phyloP scores from a whole-genome alignment of 2,329 filamentous ascomycete genomes.

The Aspergillus versicolor region DNA sequence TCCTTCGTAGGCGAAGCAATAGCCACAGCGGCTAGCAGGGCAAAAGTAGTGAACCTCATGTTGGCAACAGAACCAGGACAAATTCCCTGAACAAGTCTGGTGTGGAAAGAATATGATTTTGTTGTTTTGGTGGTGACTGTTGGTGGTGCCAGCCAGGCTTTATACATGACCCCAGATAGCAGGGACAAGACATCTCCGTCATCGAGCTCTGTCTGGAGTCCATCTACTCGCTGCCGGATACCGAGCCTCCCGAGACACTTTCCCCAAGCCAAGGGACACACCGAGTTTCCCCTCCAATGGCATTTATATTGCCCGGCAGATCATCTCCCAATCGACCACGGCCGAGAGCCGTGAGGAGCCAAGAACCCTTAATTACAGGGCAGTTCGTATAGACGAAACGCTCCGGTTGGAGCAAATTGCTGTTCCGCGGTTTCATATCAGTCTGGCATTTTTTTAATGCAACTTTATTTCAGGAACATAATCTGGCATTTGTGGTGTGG shows the following conservation, averaged over 20 bases:
- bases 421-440: neutral
- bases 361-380: neutral
- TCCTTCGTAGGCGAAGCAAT: neutral
- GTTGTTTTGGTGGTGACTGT: neutral
- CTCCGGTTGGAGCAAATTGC: neutral
- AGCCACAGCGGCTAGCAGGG: neutral
- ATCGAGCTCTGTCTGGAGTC: neutral
- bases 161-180: neutral
- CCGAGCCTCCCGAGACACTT: neutral
- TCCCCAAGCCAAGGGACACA: neutral
- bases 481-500: too few species aligned
- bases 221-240: too few species aligned
- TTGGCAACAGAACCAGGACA: neutral
- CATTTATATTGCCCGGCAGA: neutral
- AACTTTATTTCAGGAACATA: too few species aligned
- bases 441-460: too few species aligned
- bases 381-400: neutral
- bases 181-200: neutral
- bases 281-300: constrained; percentile 4
- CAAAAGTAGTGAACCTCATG: neutral
- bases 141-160: neutral
- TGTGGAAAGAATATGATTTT: too few species aligned
- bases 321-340: neutral
- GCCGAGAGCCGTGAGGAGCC: neutral
- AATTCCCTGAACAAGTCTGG: too few species aligned